A percentile compares a stretch with the other conserved stretches of the same genome.
Evolutionary conservation across 441 rosid genomes (phyloP).

Genomic region (Populus tomentosa): DNA sequence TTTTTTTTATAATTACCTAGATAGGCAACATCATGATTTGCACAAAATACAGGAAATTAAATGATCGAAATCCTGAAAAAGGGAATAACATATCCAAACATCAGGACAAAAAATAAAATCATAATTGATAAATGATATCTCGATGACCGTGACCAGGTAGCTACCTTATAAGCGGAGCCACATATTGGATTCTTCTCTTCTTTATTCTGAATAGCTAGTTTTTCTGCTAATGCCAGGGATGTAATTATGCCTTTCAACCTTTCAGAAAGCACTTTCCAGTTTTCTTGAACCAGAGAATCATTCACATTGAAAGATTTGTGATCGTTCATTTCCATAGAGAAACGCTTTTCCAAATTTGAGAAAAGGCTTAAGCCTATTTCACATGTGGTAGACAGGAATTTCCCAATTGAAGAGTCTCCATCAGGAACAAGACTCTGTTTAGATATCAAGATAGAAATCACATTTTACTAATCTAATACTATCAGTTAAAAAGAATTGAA

Average conservation of each 20-base stretch:
- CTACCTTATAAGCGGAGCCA: slow-evolving; percentile 65
- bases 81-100: slow-evolving; percentile 47
- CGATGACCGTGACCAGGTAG: slow-evolving; percentile 54
- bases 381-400: slow-evolving; percentile 41
- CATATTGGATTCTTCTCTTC: slow-evolving; percentile 31
- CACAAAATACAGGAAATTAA: slow-evolving; percentile 16
- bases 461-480: slow-evolving; percentile 14
- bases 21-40: slow-evolving; percentile 29
- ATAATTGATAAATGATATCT: slow-evolving; percentile 45
- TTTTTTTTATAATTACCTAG: not conserved
- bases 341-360: slow-evolving; percentile 54
- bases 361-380: slow-evolving; percentile 54
- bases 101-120: slow-evolving; percentile 35
- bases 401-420: slow-evolving; percentile 46
- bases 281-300: slow-evolving; percentile 37
- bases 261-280: slow-evolving; percentile 42
- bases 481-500: slow-evolving; percentile 8
- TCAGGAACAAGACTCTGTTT: slow-evolving; percentile 44
- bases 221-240: slow-evolving; percentile 36
- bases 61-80: slow-evolving; percentile 33
- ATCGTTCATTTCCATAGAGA: slow-evolving; percentile 32
- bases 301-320: slow-evolving; percentile 22
- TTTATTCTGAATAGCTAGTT: slow-evolving; percentile 16
- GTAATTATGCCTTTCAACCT: slow-evolving; percentile 35
- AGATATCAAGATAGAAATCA: slow-evolving; percentile 21